Percentiles rank a stretch among this genome's conserved stretches.
Evolutionary conservation across 345 rosid species (phyloP).

Genomic region (Pistacia integerrima): DNA sequence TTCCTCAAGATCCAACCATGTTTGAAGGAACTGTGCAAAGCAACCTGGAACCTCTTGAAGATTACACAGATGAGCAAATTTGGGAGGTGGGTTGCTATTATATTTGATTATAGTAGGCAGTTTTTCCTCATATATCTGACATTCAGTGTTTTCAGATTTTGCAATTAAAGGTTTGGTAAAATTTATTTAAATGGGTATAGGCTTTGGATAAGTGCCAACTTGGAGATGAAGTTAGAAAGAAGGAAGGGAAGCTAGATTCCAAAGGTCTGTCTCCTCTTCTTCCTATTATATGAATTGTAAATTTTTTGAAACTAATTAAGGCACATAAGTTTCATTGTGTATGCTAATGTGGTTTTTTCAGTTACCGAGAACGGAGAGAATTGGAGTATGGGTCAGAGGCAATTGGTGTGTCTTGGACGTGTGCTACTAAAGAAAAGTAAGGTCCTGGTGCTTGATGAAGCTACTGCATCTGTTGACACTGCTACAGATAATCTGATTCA

Average conservation of each 20-base stretch:
- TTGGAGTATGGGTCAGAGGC: slow-evolving; percentile 77
- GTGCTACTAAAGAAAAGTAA: slow-evolving; percentile 54
- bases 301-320: not conserved
- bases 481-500: slow-evolving; percentile 66
- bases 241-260: slow-evolving; percentile 53
- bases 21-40: slow-evolving; percentile 62
- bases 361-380: slow-evolving; percentile 63
- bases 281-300: not conserved
- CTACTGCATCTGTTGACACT: slow-evolving; percentile 64
- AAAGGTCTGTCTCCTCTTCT: slow-evolving; percentile 26
- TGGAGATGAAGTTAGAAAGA: slow-evolving; percentile 54
- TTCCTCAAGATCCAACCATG: slow-evolving; percentile 77
- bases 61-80: slow-evolving; percentile 52
- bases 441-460: slow-evolving; percentile 62
- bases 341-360: slow-evolving; percentile 2
- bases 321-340: not conserved
- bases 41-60: slow-evolving; percentile 66
- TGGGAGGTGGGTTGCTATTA: slow-evolving; percentile 46
- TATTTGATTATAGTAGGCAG: slow-evolving; percentile 6
- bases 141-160: not conserved
- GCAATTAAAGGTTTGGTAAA: not conserved
- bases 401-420: slow-evolving; percentile 58
- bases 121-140: not conserved
- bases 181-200: slow-evolving; percentile 24
- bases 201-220: slow-evolving; percentile 62